phyloP scores from a whole-genome alignment of 768 basidiomycete species.

The Strobilomyces confusus region DNA sequence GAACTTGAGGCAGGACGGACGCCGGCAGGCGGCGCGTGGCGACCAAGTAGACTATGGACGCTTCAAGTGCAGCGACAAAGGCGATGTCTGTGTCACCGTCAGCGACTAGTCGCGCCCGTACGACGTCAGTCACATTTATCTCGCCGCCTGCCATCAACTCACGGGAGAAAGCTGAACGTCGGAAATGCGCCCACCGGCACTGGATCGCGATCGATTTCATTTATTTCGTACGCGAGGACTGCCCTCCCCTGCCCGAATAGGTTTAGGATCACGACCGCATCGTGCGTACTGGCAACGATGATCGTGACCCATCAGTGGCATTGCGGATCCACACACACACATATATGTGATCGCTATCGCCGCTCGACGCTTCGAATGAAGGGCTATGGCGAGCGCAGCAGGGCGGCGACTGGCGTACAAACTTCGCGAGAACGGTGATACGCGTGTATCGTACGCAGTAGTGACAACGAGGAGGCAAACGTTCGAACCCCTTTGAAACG shows the following conservation, averaged over 20 bases:
- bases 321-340: background rate
- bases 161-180: background rate
- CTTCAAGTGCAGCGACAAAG: background rate
- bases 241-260: background rate
- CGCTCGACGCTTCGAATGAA: background rate
- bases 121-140: background rate
- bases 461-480: background rate
- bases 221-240: background rate
- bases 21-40: background rate
- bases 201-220: background rate
- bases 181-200: too few species aligned
- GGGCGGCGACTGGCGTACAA: background rate
- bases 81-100: constrained; percentile 1
- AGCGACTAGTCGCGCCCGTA: background rate
- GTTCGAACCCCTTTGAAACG: constrained; percentile 4
- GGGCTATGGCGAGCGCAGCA: background rate
- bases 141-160: background rate
- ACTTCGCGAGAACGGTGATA: constrained; percentile 3
- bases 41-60: background rate
- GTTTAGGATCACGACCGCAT: background rate
- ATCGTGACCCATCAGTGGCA: background rate
- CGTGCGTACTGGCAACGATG: background rate
- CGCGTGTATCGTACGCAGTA: constrained; percentile 12
- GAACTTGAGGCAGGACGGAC: background rate
- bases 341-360: constrained; percentile 8